Conservation (phyloP, 2,329 filamentous ascomycete genomes). For the Pestalotiopsis fici region DNA sequence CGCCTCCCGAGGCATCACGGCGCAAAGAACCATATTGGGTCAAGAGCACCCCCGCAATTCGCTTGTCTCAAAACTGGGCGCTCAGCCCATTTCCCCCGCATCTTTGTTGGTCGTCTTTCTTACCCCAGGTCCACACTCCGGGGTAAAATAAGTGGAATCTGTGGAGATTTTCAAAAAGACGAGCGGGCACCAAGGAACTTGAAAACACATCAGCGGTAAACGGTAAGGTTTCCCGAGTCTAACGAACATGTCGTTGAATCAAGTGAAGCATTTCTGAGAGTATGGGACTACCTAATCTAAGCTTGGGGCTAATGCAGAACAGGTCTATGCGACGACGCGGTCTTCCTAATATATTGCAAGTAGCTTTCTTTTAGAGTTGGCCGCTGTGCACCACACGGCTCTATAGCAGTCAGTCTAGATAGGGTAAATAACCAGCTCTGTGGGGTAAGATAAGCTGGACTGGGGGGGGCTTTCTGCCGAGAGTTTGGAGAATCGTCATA, state of each 20-base stretch:
- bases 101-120: not conserved
- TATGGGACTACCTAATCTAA: not conserved
- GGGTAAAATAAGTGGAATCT: not conserved
- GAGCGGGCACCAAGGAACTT: not conserved
- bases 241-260: too few species aligned
- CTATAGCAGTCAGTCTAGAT: not conserved
- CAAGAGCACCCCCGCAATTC: conserved; percentile 7
- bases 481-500: not conserved
- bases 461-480: not conserved
- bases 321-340: not conserved
- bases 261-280: not conserved
- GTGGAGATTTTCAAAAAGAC: not conserved
- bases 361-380: not conserved
- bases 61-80: not conserved
- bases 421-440: not conserved
- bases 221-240: too few species aligned
- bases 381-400: not conserved
- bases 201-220: too few species aligned
- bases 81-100: conserved; percentile 2
- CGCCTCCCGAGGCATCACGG: conserved; percentile 10
- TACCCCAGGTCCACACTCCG: conserved; percentile 6
- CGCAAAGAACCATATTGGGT: not conserved
- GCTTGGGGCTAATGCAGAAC: not conserved
- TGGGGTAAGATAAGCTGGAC: not conserved
- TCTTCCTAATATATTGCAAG: not conserved